Base-by-base conservation (phyloP, 805 yeast genomes). In the Candida hispaniensis region DNA sequence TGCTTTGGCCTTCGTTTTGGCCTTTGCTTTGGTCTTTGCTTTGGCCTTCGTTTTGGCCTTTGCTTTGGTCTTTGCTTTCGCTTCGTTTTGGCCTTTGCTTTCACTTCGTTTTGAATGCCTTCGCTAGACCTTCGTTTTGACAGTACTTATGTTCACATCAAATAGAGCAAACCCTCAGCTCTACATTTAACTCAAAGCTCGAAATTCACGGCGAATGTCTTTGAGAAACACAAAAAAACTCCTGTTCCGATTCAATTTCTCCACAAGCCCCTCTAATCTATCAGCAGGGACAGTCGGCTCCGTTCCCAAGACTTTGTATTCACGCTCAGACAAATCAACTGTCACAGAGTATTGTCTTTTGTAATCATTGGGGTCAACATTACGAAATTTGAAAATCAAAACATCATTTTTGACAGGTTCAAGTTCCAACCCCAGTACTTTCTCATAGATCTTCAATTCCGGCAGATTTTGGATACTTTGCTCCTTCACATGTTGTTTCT, bases 371-470 rank as follows among this genome's bases (percentile, higher is more conserved):
- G 66, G 58, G 42, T 68, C 71, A 11, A 74, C 56, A 30, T 67
- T 67, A 2, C 50, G 51, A 46, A 75, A 75, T 3, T 58, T 54
- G 46, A 76, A 70, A 39, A 53, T 55, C 26, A 76, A 48, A 19
- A 63, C 44, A 35, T 67, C 71, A 6, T 62, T 65, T 12, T 56
- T 52, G 2, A 69, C 51, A 3, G 73, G 73, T 38, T 68, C 71
- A 12, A 76, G 64, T 20, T 58, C 56, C 39, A 76, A 48, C 1
- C 83, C 82, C 26, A 74, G 54, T 30, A 71, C 55, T 22, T 58
- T 51, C 41, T 75, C 79, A 52, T 66, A 71, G 24, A 65, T 58
- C 11, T 55, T 39, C 24, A 71, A 56, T 47, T 75, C 81, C 0
- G 73, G 72, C 10, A 57, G 55, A 40, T 73, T 73, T 24, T 56